These are phyloP conservation scores for Saccharomyces paradoxus DNA, from an alignment of 805 yeast species.

Conservation along the genomic window DNA sequence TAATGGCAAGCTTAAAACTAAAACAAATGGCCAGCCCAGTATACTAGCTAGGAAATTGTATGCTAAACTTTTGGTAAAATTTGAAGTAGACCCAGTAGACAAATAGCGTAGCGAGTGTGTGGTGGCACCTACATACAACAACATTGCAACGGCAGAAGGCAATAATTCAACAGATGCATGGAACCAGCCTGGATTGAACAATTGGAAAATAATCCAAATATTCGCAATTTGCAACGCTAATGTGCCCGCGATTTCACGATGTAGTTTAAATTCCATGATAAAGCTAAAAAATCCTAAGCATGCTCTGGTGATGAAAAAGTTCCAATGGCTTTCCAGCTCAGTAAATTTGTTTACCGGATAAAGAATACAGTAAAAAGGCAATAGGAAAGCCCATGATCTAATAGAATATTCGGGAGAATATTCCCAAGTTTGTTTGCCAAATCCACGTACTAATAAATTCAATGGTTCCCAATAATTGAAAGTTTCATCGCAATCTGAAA, in stretches of 20 bases:
- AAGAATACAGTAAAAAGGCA: slow-evolving; percentile 33
- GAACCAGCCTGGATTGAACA: slow-evolving; percentile 71
- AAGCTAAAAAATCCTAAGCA: slow-evolving; percentile 21
- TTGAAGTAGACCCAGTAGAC: slow-evolving; percentile 15
- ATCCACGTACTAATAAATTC: slow-evolving; percentile 64
- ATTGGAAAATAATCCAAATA: slow-evolving; percentile 56
- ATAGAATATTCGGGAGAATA: slow-evolving; percentile 86
- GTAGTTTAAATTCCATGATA: slow-evolving; percentile 39
- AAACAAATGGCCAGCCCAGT: slow-evolving; percentile 86
- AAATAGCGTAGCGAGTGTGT: slow-evolving; percentile 23
- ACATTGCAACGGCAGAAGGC: slow-evolving; percentile 74
- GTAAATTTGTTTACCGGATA: slow-evolving; percentile 21
- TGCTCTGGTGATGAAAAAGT: slow-evolving; percentile 22
- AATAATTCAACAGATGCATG: slow-evolving; percentile 82
- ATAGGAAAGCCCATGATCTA: slow-evolving; percentile 72
- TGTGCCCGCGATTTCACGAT: slow-evolving; percentile 16
- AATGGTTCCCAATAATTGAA: slow-evolving; percentile 94
- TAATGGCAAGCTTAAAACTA: slow-evolving; percentile 57
- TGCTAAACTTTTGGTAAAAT: slow-evolving; percentile 22
- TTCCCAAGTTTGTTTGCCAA: slow-evolving; percentile 95
- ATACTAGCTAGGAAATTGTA: slow-evolving; percentile 53
- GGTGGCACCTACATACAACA: slow-evolving; percentile 31
- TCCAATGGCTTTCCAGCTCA: slow-evolving; percentile 21
- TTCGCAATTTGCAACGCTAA: slow-evolving; percentile 35
- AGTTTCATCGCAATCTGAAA: slow-evolving; percentile 88